Evolutionary conservation across 192 early-diverging fungal species (phyloP).

Genomic region (Podila horticola): DNA sequence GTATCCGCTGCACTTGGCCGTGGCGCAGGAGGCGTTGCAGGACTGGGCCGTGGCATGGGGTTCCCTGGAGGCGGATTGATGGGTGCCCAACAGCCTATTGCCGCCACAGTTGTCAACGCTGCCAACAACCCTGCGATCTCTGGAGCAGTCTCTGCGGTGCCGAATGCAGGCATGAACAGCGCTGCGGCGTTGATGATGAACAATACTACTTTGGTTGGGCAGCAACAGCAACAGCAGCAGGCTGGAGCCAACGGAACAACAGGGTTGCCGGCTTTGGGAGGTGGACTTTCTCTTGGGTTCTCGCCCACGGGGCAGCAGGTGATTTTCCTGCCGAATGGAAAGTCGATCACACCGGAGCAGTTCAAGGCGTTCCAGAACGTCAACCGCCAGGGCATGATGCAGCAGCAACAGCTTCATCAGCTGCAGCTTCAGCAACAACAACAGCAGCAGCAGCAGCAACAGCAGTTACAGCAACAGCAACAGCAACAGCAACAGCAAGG

Average conservation of each 20-base stretch:
- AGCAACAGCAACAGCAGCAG: neutral
- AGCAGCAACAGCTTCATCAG: conserved; percentile 7
- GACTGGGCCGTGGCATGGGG: neutral
- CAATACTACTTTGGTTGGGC: neutral
- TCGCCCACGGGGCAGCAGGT: conserved; percentile 36
- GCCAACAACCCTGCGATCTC: neutral
- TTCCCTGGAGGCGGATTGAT: neutral
- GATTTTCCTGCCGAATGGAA: conserved; percentile 22
- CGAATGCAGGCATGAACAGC: conserved; percentile 12
- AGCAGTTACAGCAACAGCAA: conserved; percentile 9
- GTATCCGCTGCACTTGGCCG: neutral
- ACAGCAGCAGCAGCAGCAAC: conserved; percentile 1
- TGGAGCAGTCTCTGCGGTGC: neutral
- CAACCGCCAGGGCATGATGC: neutral
- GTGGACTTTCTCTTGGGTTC: conserved; percentile 12
- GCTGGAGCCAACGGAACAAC: neutral
- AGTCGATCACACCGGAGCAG: conserved; percentile 22
- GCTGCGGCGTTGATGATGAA: neutral
- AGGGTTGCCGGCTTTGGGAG: conserved; percentile 15
- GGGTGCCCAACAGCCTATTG: neutral
- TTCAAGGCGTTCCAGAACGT: conserved; percentile 28
- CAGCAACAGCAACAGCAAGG: conserved; percentile 18
- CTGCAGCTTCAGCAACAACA: conserved; percentile 3
- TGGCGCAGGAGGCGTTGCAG: neutral
- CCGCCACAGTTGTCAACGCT: conserved; percentile 1